phyloP scores from a whole-genome alignment of 345 rosid species.

The Moricandia arvensis region DNA sequence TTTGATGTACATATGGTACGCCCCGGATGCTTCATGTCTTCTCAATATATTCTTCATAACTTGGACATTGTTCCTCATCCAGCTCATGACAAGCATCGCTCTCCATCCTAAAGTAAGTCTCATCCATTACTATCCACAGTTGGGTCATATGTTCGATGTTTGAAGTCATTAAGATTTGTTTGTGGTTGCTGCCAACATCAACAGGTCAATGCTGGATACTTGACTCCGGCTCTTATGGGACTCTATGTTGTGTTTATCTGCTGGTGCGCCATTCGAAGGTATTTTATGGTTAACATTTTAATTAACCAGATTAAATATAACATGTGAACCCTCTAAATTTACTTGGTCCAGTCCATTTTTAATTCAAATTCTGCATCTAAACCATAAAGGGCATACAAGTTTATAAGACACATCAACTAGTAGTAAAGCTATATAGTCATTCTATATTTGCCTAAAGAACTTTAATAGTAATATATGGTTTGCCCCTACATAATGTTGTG shows the following conservation, averaged over 20 bases:
- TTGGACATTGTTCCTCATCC: conserved; percentile 89
- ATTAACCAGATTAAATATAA: not conserved
- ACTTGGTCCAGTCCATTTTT: not conserved
- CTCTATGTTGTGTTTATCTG: conserved; percentile 86
- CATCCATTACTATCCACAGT: conserved; percentile 7
- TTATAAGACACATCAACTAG: conserved; percentile 2
- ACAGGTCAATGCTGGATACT: conserved; percentile 77
- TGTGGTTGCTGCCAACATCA: conserved; percentile 7
- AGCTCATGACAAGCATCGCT: conserved; percentile 90
- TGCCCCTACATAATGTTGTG: conserved; percentile 6
- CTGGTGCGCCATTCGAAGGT: conserved; percentile 98
- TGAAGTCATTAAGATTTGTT: conserved; percentile 15
- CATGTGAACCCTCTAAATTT: not conserved
- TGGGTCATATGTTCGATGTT: conserved; percentile 14
- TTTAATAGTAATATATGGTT: not conserved
- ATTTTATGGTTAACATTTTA: conserved; percentile 9
- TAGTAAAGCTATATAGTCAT: not conserved
- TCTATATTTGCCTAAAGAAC: not conserved
- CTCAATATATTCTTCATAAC: conserved; percentile 92
- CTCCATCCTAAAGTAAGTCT: conserved; percentile 77
- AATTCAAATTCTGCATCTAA: conserved; percentile 1
- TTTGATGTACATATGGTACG: conserved; percentile 94
- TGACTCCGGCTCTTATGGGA: conserved; percentile 94
- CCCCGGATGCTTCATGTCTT: conserved; percentile 79
- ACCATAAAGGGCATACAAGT: not conserved